These are phyloP conservation scores for Rhodotorula sp. DNA, from an alignment of 1,284 basidiomycete genomes.

Conservation along the genomic window DNA sequence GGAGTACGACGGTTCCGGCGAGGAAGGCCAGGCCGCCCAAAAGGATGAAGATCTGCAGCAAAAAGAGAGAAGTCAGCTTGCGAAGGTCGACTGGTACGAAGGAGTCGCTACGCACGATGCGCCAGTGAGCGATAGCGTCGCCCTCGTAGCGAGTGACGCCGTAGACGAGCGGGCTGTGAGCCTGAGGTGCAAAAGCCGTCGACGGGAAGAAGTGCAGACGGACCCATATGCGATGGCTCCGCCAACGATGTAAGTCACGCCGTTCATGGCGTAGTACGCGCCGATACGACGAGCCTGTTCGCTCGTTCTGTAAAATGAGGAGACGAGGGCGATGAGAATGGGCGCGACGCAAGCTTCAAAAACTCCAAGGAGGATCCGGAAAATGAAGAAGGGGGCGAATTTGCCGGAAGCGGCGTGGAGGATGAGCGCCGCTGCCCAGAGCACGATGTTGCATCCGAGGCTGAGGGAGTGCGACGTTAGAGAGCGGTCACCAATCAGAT, in stretches of 20 bases:
- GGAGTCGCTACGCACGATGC: slow-evolving; percentile 9
- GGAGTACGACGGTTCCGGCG: slow-evolving; percentile 55
- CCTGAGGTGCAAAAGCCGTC: too few species aligned
- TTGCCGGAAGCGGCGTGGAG: slow-evolving; percentile 50
- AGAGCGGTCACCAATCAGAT: too few species aligned
- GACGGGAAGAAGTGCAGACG: slow-evolving; percentile 50
- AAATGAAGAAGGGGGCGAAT: slow-evolving; percentile 44
- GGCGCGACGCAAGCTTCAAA: slow-evolving; percentile 47
- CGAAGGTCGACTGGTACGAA: too few species aligned
- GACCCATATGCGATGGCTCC: slow-evolving; percentile 62
- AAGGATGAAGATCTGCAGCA: slow-evolving; percentile 11
- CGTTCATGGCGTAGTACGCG: slow-evolving; percentile 47
- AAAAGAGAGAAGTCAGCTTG: not conserved
- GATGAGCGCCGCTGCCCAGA: slow-evolving; percentile 63
- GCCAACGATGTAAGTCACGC: slow-evolving; percentile 62
- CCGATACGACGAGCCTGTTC: slow-evolving; percentile 65
- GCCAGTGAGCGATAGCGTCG: slow-evolving; percentile 43
- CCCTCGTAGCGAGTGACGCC: slow-evolving; percentile 46
- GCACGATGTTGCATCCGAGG: slow-evolving; percentile 58
- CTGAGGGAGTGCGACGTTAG: not conserved
- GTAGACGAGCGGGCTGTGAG: slow-evolving; percentile 18
- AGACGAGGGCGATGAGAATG: slow-evolving; percentile 23
- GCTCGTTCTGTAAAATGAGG: slow-evolving; percentile 63
- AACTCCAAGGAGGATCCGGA: slow-evolving; percentile 61
- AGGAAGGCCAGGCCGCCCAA: slow-evolving; percentile 20